Percentiles rank a stretch among this genome's conserved stretches.
These are phyloP conservation scores for Ustilago curta DNA, from an alignment of 1,284 basidiomycete genomes.

Conservation along the genomic window DNA sequence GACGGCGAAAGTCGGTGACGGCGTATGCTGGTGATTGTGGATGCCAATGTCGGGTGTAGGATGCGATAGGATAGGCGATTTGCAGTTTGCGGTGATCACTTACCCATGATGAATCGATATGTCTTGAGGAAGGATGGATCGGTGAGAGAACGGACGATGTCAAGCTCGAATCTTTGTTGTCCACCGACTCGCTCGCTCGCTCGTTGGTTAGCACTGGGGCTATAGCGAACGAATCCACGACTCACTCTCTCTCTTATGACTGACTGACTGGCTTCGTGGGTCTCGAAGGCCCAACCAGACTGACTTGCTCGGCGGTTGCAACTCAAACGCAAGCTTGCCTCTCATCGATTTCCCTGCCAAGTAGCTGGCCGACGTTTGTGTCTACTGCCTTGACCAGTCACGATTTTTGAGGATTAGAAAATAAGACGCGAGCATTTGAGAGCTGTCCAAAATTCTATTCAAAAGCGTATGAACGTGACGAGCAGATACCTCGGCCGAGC, in stretches of 20 bases:
- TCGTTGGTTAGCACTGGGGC: not conserved
- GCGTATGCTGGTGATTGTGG: conserved; percentile 11
- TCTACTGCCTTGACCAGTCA: too few relatives aligned
- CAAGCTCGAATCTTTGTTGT: conserved; percentile 39
- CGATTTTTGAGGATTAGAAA: too few relatives aligned
- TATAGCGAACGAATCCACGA: not conserved
- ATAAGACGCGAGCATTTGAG: too few relatives aligned
- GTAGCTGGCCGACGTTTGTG: too few relatives aligned
- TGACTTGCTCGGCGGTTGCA: not conserved
- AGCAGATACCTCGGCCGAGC: not conserved
- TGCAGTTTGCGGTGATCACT: conserved; percentile 44
- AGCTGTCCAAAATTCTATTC: too few relatives aligned
- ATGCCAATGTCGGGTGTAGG: conserved; percentile 9
- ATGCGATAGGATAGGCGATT: conserved; percentile 28
- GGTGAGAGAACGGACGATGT: conserved; percentile 49
- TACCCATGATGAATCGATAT: conserved; percentile 59
- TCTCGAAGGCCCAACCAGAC: too few relatives aligned
- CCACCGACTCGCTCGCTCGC: conserved; percentile 14
- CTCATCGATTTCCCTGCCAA: too few relatives aligned
- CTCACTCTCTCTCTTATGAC: not conserved
- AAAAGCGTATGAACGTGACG: too few relatives aligned
- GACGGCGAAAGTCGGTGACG: conserved; percentile 2
- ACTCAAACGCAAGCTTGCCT: not conserved
- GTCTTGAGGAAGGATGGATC: conserved; percentile 58
- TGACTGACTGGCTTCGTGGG: not conserved